phyloP scores from a whole-genome alignment of 495 filamentous ascomycete genomes.

The Beverwykella pulmonaria region DNA sequence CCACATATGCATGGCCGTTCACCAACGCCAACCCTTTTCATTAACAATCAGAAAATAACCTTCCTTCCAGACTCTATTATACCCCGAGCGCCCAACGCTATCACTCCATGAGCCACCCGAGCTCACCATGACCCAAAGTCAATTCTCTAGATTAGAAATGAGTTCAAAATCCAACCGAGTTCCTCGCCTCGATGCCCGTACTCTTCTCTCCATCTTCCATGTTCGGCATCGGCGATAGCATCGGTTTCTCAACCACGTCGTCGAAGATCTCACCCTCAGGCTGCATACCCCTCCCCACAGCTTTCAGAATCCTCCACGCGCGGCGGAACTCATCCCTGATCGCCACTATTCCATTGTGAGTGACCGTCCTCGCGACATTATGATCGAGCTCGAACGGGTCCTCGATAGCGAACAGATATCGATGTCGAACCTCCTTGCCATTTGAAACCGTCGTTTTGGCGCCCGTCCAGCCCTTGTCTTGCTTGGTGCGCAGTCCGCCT shows the following conservation, averaged over 20 bases:
- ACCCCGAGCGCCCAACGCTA: not conserved
- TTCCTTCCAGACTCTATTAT: not conserved
- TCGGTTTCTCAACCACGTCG: slow-evolving; percentile 38
- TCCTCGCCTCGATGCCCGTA: not conserved
- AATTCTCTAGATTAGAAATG: not conserved
- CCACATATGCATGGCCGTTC: not conserved
- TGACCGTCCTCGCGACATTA: slow-evolving; percentile 82
- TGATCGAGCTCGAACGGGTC: slow-evolving; percentile 84
- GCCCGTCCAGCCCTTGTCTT: slow-evolving; percentile 74
- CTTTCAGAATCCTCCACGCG: slow-evolving; percentile 65
- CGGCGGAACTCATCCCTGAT: slow-evolving; percentile 80
- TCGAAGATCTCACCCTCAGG: slow-evolving; percentile 43
- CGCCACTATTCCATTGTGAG: slow-evolving; percentile 69
- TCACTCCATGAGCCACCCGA: not conserved
- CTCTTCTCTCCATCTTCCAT: not conserved
- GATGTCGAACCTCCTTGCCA: slow-evolving; percentile 66
- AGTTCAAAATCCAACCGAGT: not conserved
- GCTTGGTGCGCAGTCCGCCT: slow-evolving; percentile 69
- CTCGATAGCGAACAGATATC: slow-evolving; percentile 85
- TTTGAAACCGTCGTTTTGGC: slow-evolving; percentile 59
- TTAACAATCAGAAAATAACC: too few species aligned
- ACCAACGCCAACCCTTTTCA: not conserved
- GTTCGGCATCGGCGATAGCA: not conserved
- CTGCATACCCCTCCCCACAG: slow-evolving; percentile 33
- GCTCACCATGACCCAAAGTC: not conserved